A percentile compares a stretch with the other conserved stretches of the same genome.
These are phyloP conservation scores for Kwoniella botswanensis DNA, from an alignment of 768 basidiomycete genomes.

Conservation along the genomic window DNA sequence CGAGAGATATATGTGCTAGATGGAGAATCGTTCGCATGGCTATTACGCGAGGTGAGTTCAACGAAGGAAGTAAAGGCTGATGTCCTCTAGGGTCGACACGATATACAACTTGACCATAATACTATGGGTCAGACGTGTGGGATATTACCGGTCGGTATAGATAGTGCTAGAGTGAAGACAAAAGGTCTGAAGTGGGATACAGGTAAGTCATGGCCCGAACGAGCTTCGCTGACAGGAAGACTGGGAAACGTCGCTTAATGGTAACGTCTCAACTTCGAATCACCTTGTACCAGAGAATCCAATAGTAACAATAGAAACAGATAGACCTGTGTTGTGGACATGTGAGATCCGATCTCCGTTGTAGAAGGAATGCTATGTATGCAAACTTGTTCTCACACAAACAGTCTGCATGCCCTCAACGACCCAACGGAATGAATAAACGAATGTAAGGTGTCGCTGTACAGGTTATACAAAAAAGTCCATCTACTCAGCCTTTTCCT, in stretches of 20 bases:
- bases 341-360: slow-evolving; percentile 36
- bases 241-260: slow-evolving; percentile 76
- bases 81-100: slow-evolving; percentile 74
- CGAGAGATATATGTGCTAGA: slow-evolving; percentile 75
- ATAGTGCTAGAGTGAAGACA: slow-evolving; percentile 76
- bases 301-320: slow-evolving; percentile 74
- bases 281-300: slow-evolving; percentile 74
- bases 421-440: slow-evolving; percentile 6
- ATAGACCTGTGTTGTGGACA: slow-evolving; percentile 83
- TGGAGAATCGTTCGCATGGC: slow-evolving; percentile 91
- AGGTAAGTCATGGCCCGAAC: slow-evolving; percentile 61
- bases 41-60: slow-evolving; percentile 72
- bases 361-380: not conserved
- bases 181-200: slow-evolving; percentile 88
- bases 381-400: not conserved
- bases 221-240: slow-evolving; percentile 60
- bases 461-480: not conserved
- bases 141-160: slow-evolving; percentile 87
- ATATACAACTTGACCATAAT: slow-evolving; percentile 73
- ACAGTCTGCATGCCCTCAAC: slow-evolving; percentile 33
- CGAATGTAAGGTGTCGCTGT: slow-evolving; percentile 3
- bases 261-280: slow-evolving; percentile 89
- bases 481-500: slow-evolving; percentile 26
- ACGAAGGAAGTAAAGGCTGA: not conserved
- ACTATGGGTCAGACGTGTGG: slow-evolving; percentile 88